Base-by-base conservation (phyloP, 768 basidiomycete genomes). In the Calocybe cyanea region DNA sequence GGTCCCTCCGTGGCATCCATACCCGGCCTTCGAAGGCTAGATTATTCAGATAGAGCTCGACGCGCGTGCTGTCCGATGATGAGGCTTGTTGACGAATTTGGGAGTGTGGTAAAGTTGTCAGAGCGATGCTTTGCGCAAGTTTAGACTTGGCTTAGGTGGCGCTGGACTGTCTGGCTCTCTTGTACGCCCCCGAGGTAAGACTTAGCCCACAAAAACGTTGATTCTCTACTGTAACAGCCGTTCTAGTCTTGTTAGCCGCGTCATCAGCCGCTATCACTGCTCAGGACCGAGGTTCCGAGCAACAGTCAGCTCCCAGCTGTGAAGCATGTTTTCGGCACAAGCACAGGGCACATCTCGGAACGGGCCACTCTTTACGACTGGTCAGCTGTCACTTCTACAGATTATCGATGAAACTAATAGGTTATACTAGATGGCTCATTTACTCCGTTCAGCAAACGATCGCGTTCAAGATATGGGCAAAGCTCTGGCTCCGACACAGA, bases 401-500 rank as follows among this genome's bases (percentile, higher is more conserved):
- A n/a, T 20, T 21, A 32, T 37, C 35, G 18, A 20, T 9, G n/a
- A 19, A 24, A 25, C 20, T 46, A 32, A 48, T 39, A 34, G 42
- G 11, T 14, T 32, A 32, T 41, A 73, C 65, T 69, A 54, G 53
- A 54, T 37, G 66, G 63, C n/a, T 28, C 25, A 28, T 28, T 28
- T 11, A 28, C 25, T 11, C 52, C 62, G 38, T 68, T 66, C 66
- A 45, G 58, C 35, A 49, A 55, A 36, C 52, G 49, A 36, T 56
- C 56, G 30, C 52, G 39, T 32, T 55, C 49, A 41, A 50, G 52
- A 50, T 46, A 50, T 55, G 58, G 58, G 15, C 63, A 57, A 23
- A 65, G 65, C 49, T 73, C 77, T n/a, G 77, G 78, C 56, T 75
- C 75, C 28, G 70, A 77, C 46, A 80, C 78, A 0, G 80, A 81